A percentile compares a stretch with the other conserved stretches of the same genome.
phyloP scores from a whole-genome alignment of 2,329 filamentous ascomycete species.

The Monosporascus sp. region DNA sequence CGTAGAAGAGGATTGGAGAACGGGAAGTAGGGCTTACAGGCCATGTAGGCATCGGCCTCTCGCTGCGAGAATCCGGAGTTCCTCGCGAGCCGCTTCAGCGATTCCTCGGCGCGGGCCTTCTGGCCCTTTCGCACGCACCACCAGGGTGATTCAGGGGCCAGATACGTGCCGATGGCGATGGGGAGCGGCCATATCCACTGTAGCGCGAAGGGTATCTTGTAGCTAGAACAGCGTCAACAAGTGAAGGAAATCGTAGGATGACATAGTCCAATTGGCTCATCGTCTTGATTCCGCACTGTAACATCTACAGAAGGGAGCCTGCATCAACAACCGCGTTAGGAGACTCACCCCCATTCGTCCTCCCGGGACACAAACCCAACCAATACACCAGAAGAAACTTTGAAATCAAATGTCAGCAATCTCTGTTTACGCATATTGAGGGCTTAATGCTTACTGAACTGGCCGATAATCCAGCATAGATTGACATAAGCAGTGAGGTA shows the following conservation, averaged over 20 bases:
- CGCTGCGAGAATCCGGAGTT: conserved; percentile 23
- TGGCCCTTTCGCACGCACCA: conserved; percentile 20
- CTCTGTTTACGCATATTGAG: not conserved
- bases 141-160: conserved; percentile 25
- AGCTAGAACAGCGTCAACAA: conserved; percentile 8
- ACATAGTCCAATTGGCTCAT: no score
- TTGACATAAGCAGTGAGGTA: conserved; percentile 25
- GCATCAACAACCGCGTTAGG: not conserved
- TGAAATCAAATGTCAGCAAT: not conserved
- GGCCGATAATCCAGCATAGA: conserved; percentile 30
- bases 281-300: not conserved
- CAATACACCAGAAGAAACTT: conserved; percentile 26
- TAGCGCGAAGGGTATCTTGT: conserved; percentile 24
- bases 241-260: no score
- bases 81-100: conserved; percentile 21
- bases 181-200: conserved; percentile 26
- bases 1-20: not conserved
- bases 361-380: conserved; percentile 16
- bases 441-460: conserved; percentile 20
- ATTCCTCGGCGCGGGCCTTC: conserved; percentile 15
- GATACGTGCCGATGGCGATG: conserved; percentile 20
- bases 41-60: conserved; percentile 23
- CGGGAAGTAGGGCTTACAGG: conserved; percentile 12
- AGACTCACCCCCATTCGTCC: conserved; percentile 24
- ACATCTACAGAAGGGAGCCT: not conserved